phyloP scores from a whole-genome alignment of 352 stramenopile genomes.

The Plasmopara viticola region DNA sequence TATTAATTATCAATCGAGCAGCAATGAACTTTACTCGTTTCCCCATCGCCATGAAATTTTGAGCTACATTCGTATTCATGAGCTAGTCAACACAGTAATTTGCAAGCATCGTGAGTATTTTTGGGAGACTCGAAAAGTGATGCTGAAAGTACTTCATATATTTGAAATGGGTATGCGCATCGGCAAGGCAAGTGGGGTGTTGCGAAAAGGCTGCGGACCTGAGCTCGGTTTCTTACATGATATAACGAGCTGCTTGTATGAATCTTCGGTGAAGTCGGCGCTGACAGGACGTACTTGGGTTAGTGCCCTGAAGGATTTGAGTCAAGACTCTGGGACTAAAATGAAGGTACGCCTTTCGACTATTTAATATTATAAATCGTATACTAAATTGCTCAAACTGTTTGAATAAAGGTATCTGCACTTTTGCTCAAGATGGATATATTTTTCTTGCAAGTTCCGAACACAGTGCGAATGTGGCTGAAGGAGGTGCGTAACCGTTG shows the following conservation, averaged over 20 bases:
- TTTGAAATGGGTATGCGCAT: slow-evolving; percentile 41
- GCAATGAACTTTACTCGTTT: slow-evolving; percentile 7
- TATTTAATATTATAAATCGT: not conserved
- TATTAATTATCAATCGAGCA: slow-evolving; percentile 13
- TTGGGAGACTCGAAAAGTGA: slow-evolving; percentile 31
- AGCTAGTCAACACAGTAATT: slow-evolving; percentile 26
- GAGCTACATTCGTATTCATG: slow-evolving; percentile 29
- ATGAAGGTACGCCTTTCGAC: slow-evolving; percentile 26
- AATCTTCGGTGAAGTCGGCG: slow-evolving; percentile 16
- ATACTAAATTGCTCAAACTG: not conserved
- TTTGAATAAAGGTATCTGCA: slow-evolving; percentile 31
- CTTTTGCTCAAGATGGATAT: slow-evolving; percentile 59
- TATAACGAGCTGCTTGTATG: slow-evolving; percentile 16
- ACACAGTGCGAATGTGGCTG: slow-evolving; percentile 25
- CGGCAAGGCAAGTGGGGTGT: slow-evolving; percentile 27
- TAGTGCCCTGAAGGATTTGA: slow-evolving; percentile 33
- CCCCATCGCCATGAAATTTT: slow-evolving; percentile 25
- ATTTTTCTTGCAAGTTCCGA: slow-evolving; percentile 52
- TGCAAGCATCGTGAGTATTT: slow-evolving; percentile 27
- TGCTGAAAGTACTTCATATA: slow-evolving; percentile 41
- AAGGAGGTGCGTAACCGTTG: slow-evolving; percentile 30
- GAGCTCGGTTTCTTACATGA: slow-evolving; percentile 4
- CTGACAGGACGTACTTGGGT: slow-evolving; percentile 32
- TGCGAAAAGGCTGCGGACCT: slow-evolving; percentile 8
- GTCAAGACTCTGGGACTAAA: slow-evolving; percentile 34